Percentiles rank a stretch among this genome's conserved stretches.
phyloP scores from a whole-genome alignment of 2,329 filamentous ascomycete species.

The Penicillium paneum region DNA sequence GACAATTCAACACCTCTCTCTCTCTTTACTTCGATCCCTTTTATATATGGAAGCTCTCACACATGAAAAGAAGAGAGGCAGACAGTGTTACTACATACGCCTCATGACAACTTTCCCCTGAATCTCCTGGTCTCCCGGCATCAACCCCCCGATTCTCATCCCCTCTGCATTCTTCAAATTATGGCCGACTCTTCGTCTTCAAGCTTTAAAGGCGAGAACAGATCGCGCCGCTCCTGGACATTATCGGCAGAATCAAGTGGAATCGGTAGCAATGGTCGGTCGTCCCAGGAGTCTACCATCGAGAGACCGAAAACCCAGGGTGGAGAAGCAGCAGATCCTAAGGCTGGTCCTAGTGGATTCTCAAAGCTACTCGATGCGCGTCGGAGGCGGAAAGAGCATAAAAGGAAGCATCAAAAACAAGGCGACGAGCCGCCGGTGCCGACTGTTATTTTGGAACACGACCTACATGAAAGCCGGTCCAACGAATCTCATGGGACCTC shows the following conservation, averaged over 20 bases:
- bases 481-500: constrained; percentile 27
- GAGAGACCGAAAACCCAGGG: constrained; percentile 41
- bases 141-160: neutral
- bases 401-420: constrained; percentile 25
- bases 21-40: neutral
- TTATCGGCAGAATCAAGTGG: constrained; percentile 35
- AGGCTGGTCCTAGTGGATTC: constrained; percentile 46
- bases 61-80: neutral
- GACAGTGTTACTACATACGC: neutral
- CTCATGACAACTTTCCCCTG: neutral
- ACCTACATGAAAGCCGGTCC: constrained; percentile 22
- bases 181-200: constrained; percentile 40
- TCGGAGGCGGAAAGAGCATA: constrained; percentile 44
- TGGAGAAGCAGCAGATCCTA: constrained; percentile 37
- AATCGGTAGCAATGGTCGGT: constrained; percentile 34
- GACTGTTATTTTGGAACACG: constrained; percentile 21
- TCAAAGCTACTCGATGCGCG: constrained; percentile 50
- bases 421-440: constrained; percentile 25
- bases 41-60: neutral
- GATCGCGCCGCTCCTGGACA: constrained; percentile 38
- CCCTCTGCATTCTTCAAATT: constrained; percentile 3
- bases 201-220: constrained; percentile 36
- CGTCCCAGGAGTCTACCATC: constrained; percentile 39
- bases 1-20: neutral
- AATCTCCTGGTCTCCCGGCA: constrained; percentile 1